A percentile compares a stretch with the other conserved stretches of the same genome.
These are phyloP conservation scores for Coemansia aciculifera DNA, from an alignment of 192 early-diverging fungal genomes.

Conservation along the genomic window DNA sequence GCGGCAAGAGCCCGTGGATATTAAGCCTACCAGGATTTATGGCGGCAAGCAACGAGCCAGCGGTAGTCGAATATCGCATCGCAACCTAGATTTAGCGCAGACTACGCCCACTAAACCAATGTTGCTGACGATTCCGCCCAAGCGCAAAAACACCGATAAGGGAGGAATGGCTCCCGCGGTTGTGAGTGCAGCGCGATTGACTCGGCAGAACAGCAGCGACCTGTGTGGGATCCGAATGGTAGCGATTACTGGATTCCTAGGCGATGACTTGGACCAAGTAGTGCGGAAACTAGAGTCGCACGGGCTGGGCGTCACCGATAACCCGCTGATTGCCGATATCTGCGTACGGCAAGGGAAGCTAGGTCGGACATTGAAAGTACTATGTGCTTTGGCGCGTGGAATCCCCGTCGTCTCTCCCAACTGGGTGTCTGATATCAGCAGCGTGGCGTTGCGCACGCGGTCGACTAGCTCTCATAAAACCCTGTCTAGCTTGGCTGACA, in stretches of 20 bases:
- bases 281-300: slow-evolving; percentile 3
- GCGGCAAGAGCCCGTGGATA: background rate
- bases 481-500: background rate
- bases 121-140: background rate
- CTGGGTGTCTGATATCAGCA: slow-evolving; percentile 12
- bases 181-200: background rate
- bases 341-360: slow-evolving; percentile 34
- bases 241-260: slow-evolving; percentile 23
- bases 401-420: slow-evolving; percentile 23
- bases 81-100: background rate
- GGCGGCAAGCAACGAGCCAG: slow-evolving; percentile 1
- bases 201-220: background rate
- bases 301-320: slow-evolving; percentile 19
- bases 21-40: background rate
- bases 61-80: background rate
- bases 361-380: slow-evolving; percentile 45
- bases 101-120: background rate
- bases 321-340: slow-evolving; percentile 31
- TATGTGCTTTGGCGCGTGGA: slow-evolving; percentile 45
- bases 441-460: background rate
- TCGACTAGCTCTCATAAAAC: background rate
- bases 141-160: background rate
- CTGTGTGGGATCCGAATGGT: background rate
- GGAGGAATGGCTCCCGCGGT: background rate
- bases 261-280: slow-evolving; percentile 7